Conservation (phyloP, 148 eudicot species). For the Vaccinium macrocarpon region DNA sequence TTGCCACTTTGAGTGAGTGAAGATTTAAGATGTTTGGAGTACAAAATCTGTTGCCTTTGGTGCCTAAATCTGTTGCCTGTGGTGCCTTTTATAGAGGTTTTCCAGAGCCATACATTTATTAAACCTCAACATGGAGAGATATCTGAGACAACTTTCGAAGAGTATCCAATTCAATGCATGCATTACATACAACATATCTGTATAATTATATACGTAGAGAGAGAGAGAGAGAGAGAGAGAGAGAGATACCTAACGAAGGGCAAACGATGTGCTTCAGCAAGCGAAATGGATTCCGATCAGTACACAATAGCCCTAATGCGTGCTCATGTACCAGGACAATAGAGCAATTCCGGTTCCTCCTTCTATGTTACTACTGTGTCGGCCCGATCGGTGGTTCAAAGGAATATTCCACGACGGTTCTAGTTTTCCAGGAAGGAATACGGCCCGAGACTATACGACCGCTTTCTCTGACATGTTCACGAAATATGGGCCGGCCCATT, state of each 20-base stretch:
- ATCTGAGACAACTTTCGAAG: not conserved
- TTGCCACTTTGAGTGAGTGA: not conserved
- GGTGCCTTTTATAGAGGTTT: not conserved
- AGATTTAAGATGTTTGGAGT: not conserved
- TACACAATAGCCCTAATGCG: not conserved
- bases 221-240: slow-evolving; percentile 1
- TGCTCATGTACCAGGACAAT: not conserved
- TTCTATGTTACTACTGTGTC: not conserved
- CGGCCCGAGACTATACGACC: not conserved
- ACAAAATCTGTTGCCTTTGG: not conserved
- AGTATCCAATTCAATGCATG: not conserved
- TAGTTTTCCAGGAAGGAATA: not conserved
- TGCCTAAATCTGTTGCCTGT: not conserved
- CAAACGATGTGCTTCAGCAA: not conserved
- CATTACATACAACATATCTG: not conserved
- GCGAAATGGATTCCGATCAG: not conserved
- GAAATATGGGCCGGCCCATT: not conserved
- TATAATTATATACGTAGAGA: not conserved
- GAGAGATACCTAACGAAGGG: slow-evolving; percentile 1
- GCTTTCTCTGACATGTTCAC: not conserved
- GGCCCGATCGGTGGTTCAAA: not conserved
- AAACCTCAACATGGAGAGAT: not conserved
- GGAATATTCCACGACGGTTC: not conserved
- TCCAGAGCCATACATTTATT: not conserved
- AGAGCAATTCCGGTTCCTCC: not conserved